Base-by-base conservation (phyloP, 371 early-diverging fungal species). In the Nosema muscidifuracis region DNA sequence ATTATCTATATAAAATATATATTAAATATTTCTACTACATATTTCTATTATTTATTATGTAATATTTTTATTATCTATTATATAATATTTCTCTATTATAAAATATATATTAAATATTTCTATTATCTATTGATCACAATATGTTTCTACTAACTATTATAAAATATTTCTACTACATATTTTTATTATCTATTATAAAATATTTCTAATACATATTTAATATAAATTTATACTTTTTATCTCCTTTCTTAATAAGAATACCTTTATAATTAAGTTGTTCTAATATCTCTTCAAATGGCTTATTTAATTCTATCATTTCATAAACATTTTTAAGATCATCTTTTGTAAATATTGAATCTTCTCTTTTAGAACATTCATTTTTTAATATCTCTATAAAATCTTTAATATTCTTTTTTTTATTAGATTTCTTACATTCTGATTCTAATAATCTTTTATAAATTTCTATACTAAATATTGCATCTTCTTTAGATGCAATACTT, bases 401-500 rank as follows among this genome's bases (percentile, higher is more conserved):
- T 31, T 61, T 66, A 22, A 61, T 70, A 34, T 26, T 62, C 47
- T 42, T 50, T 55, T 60, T 65, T n/a, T 26, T 65, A 15, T 36
- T 62, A 20, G 15, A 15, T 53, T 53, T 56, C 15, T 50, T 61
- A 15, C 64, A 20, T 58, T 22, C 42, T 60, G 55, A 13, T 61
- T 66, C 28, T 40, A 56, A 22, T n/a, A 65, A 66, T 44, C 56
- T 77, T 47, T 73, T 76, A 58, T 71, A 71, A 16, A 79, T 56
- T 13, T 71, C 57, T n/a, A 81, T 75, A 58, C 66, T 67, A 43
- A 77, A 79, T 6, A 53, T 22, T 40, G 80, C 79, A 74, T 81
- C 78, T 12, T 66, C 53, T 56, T 60, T 51, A 22, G 72, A 64
- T 10, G 76, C 73, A 40, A 81, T 73, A 13, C 42, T 61, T 62